These are phyloP conservation scores for Alternaria triticimaculans DNA, from an alignment of 2,329 filamentous ascomycete species.

Conservation along the genomic window DNA sequence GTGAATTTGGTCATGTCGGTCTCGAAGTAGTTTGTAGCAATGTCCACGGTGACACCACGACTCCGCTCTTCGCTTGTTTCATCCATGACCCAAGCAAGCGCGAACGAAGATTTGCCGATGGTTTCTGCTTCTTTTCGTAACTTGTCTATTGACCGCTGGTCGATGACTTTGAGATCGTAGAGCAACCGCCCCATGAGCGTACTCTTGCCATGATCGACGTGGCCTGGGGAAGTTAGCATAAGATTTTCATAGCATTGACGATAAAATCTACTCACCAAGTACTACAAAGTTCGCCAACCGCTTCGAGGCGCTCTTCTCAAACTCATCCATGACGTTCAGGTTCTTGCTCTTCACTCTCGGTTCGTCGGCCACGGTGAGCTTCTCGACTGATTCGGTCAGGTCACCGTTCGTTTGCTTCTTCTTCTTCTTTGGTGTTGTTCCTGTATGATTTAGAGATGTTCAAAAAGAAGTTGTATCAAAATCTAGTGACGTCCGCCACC, in stretches of 20 bases:
- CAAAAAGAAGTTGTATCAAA: constrained; percentile 1
- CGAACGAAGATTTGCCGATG: constrained; percentile 94
- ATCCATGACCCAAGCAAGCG: constrained; percentile 95
- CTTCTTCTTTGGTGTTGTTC: constrained; percentile 38
- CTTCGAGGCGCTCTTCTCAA: constrained; percentile 76
- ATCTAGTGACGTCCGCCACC: constrained; percentile 46
- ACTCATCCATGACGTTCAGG: constrained; percentile 82
- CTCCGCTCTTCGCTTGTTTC: constrained; percentile 87
- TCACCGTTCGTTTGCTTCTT: constrained; percentile 28
- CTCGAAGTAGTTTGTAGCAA: constrained; percentile 93
- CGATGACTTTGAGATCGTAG: constrained; percentile 85
- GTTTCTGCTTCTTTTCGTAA: constrained; percentile 87
- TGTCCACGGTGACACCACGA: constrained; percentile 94
- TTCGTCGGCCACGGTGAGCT: constrained; percentile 56
- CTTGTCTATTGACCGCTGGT: constrained; percentile 86
- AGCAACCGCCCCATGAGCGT: constrained; percentile 96
- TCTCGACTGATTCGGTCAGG: constrained; percentile 57
- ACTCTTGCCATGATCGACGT: constrained; percentile 97
- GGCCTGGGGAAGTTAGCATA: constrained; percentile 62
- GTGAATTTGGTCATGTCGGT: constrained; percentile 88
- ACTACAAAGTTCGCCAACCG: constrained; percentile 89
- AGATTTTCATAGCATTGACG: background rate
- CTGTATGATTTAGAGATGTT: constrained; percentile 32
- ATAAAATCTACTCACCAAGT: constrained; percentile 67
- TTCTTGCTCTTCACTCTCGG: constrained; percentile 73